Evolutionary conservation across 1,284 basidiomycete species (phyloP), one percentile per base, ranked within the genome.

Genomic region (Ustilago cynodontis): DNA sequence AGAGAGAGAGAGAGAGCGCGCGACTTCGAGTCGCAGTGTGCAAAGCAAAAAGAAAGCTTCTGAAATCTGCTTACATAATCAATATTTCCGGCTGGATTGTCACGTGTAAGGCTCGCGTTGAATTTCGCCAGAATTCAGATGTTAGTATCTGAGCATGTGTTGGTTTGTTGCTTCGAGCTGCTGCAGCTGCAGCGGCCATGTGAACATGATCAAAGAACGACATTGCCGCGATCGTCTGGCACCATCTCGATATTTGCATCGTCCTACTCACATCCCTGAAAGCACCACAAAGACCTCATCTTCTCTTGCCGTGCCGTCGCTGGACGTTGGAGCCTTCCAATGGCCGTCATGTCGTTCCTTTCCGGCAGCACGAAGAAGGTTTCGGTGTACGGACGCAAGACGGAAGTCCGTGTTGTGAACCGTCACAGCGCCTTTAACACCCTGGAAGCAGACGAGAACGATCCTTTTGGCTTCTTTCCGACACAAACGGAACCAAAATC

Each of bases 361-460:
- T 71, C 69, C 4, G 62, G 61, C 52, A 47, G 50, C 58, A 68
- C 74, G 39, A 77, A 77, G n/a, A 71, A 65, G 62, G 74, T 77
- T 47, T 77, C 69, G 22, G 74, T 77, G n/a, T 77, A 77, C 49
- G 74, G 74, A 13, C 60, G 63, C 33, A 77, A 69, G 24, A 53
- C 69, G 7, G 61, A 65, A 33, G 37, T 65, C 22, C 49, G 69
- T 26, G 55, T 77, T 39, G 61, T 77, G 50, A 69, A 70, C 24
- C 65, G 68, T 16, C 59, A 67, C 7, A 65, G 37, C 62, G 33
- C 69, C 39, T 77, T 72, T 31, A 62, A 41, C 16, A 52, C 51
- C 5, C 49, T 76, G 28, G 56, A 61, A 2, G 55, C 57, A 14
- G 73, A 76, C 41, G 73, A 76, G 26, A 71, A 76, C 33, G 73